These are phyloP conservation scores for Pichia californica DNA, from an alignment of 805 yeast genomes.

Conservation along the genomic window DNA sequence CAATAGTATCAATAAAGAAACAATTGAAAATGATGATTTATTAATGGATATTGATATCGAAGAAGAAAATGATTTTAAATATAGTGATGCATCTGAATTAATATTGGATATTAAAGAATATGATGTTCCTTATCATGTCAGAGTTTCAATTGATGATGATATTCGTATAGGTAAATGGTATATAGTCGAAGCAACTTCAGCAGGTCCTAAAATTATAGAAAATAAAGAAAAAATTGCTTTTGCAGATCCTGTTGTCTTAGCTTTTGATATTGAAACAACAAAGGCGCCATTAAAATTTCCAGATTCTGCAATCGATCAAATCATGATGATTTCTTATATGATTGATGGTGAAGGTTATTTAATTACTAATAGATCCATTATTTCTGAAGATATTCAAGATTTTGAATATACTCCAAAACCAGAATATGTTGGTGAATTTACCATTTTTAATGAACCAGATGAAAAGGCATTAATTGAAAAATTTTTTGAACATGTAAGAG, in stretches of 20 bases:
- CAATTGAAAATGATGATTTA: conserved; percentile 27
- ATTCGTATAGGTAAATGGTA: conserved; percentile 97
- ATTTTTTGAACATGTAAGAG: conserved; percentile 87
- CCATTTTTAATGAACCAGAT: conserved; percentile 83
- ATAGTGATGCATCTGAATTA: conserved; percentile 51
- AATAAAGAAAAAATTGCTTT: conserved; percentile 76
- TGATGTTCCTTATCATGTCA: conserved; percentile 94
- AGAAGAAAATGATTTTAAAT: conserved; percentile 15
- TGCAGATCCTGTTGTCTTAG: conserved; percentile 95
- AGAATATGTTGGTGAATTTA: conserved; percentile 85
- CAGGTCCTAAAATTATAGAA: conserved; percentile 48
- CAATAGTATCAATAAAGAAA: conserved; percentile 25
- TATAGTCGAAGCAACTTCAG: conserved; percentile 59
- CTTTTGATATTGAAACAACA: conserved; percentile 96
- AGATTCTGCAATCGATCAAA: conserved; percentile 80
- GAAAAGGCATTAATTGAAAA: conserved; percentile 68
- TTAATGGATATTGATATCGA: conserved; percentile 20
- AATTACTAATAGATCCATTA: conserved; percentile 91
- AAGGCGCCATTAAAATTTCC: conserved; percentile 96
- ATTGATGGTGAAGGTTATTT: conserved; percentile 95
- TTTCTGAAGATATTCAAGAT: conserved; percentile 90
- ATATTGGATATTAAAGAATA: conserved; percentile 84
- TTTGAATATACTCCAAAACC: conserved; percentile 97
- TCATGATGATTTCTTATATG: conserved; percentile 99
- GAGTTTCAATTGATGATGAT: conserved; percentile 88